Percentiles rank a stretch among this genome's conserved stretches.
Evolutionary conservation across 2,329 filamentous ascomycete species (phyloP).

Genomic region (Ophiostoma sp.): DNA sequence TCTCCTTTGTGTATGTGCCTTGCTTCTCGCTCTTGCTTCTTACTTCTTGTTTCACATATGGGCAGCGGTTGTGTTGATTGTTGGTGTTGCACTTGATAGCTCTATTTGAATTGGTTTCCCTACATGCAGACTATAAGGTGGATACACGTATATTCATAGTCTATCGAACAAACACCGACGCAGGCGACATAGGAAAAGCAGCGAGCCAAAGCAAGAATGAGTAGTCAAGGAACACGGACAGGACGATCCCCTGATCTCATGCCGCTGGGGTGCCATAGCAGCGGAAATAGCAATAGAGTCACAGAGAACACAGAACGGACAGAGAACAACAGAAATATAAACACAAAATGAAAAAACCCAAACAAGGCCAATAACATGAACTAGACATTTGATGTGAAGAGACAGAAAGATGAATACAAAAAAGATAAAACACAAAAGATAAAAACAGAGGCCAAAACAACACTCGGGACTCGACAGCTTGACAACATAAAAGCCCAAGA

Average conservation of each 20-base stretch:
- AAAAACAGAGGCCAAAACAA: not conserved
- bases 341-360: not conserved
- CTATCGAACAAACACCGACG: conserved; percentile 1
- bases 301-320: not conserved
- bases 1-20: not conserved
- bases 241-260: not conserved
- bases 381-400: not conserved
- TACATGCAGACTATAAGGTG: not conserved
- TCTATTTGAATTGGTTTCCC: not conserved
- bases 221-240: not conserved
- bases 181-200: not conserved
- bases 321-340: not conserved
- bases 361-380: conserved; percentile 7
- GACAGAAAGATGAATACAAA: conserved; percentile 14
- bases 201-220: not conserved
- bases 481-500: not conserved
- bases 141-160: conserved; percentile 5
- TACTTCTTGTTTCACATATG: not conserved
- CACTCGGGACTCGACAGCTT: not conserved
- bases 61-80: too few relatives aligned
- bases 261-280: not conserved
- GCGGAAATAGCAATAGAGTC: not conserved
- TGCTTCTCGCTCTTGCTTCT: not conserved
- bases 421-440: not conserved
- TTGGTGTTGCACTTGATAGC: too few relatives aligned